These are phyloP conservation scores for Sporothrix sp. DNA, from an alignment of 2,329 filamentous ascomycete species.

Conservation along the genomic window DNA sequence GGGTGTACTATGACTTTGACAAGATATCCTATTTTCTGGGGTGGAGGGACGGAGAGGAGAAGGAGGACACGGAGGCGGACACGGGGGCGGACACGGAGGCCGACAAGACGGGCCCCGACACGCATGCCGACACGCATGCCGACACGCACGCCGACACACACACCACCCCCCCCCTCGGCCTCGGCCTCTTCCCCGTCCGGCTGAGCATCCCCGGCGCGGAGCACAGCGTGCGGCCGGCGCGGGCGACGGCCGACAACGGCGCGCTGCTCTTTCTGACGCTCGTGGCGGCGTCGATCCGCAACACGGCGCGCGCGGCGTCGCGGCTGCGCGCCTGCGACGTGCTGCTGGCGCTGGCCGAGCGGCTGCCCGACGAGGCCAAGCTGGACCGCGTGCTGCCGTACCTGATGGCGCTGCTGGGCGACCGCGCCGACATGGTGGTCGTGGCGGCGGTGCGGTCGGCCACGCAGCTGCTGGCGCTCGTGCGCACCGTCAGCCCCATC, in stretches of 20 bases:
- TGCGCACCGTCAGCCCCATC: slow-evolving; percentile 74
- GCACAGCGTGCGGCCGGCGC: slow-evolving; percentile 54
- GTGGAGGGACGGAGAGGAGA: slow-evolving; percentile 44
- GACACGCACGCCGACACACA: neutral
- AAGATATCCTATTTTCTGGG: slow-evolving; percentile 94
- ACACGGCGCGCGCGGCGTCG: slow-evolving; percentile 79
- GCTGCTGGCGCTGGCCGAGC: slow-evolving; percentile 81
- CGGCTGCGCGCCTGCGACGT: slow-evolving; percentile 85
- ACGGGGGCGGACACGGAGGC: slow-evolving; percentile 11
- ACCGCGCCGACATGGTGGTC: slow-evolving; percentile 74
- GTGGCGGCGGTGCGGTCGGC: slow-evolving; percentile 78
- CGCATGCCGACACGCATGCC: too few species aligned
- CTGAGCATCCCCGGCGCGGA: slow-evolving; percentile 81
- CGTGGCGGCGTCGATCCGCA: slow-evolving; percentile 78
- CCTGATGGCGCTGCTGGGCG: slow-evolving; percentile 70
- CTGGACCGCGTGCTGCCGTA: slow-evolving; percentile 89
- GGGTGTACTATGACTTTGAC: slow-evolving; percentile 89
- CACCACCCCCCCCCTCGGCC: slow-evolving; percentile 41
- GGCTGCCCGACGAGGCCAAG: slow-evolving; percentile 89
- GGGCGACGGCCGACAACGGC: slow-evolving; percentile 68
- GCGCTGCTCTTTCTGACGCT: slow-evolving; percentile 87
- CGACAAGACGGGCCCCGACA: too few species aligned
- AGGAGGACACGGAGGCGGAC: neutral
- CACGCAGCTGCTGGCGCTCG: slow-evolving; percentile 78
- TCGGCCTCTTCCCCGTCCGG: slow-evolving; percentile 66